Conservation (phyloP, 345 rosid species). For the Ceriops tagal region DNA sequence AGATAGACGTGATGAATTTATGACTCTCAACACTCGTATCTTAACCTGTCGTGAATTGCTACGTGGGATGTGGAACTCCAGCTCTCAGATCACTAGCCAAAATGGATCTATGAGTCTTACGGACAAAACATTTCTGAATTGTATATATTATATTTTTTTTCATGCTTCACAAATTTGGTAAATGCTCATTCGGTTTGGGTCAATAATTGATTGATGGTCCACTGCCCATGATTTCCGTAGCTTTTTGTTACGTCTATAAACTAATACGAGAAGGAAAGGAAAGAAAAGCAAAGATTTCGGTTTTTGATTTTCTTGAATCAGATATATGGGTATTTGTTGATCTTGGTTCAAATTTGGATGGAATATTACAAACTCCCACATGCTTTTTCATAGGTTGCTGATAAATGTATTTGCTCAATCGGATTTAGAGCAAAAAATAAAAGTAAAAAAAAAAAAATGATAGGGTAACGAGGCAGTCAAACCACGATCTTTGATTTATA, state of each 20-base stretch:
- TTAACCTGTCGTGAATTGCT: conserved; percentile 12
- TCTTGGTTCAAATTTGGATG: not conserved
- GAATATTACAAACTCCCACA: not conserved
- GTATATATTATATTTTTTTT: not conserved
- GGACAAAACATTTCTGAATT: not conserved
- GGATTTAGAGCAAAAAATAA: conserved; percentile 5
- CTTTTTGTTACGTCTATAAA: not conserved
- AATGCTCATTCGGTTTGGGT: not conserved
- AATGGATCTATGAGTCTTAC: not conserved
- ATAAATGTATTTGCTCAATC: not conserved
- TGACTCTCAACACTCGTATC: conserved; percentile 12
- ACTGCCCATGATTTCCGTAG: not conserved
- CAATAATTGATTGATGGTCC: not conserved
- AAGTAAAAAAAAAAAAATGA: not conserved
- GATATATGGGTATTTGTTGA: not conserved
- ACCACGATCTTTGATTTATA: conserved; percentile 35
- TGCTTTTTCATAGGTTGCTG: too few relatives aligned
- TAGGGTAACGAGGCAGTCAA: conserved; percentile 33
- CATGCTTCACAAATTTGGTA: not conserved
- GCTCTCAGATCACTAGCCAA: conserved; percentile 6
- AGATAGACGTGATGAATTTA: conserved; percentile 6
- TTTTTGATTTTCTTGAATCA: too few relatives aligned
- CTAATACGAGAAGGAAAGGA: not conserved
- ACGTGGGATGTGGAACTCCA: not conserved
- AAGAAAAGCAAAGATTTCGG: too few relatives aligned